phyloP scores from a whole-genome alignment of 345 rosid species.

The Turritis glabra region DNA sequence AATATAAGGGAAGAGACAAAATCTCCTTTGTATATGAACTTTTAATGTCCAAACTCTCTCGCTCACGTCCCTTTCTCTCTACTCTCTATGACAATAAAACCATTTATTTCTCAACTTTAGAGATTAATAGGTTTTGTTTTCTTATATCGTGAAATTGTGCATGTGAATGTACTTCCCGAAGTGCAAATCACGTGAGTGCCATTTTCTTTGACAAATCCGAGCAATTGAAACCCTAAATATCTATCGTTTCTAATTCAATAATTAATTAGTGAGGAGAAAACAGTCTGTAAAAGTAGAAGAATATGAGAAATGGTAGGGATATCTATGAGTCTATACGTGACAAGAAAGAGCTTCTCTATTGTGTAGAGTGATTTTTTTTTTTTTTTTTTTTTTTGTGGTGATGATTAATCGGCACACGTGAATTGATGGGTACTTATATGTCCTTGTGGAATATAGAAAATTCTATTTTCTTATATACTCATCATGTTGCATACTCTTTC shows the following conservation, averaged over 20 bases:
- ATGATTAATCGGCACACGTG: slow-evolving; percentile 39
- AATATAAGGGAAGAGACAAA: slow-evolving; percentile 18
- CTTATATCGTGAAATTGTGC: slow-evolving; percentile 18
- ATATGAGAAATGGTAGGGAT: slow-evolving; percentile 15
- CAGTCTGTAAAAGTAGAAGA: slow-evolving; percentile 21
- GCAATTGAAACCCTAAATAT: slow-evolving; percentile 24
- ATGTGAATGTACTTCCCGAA: slow-evolving; percentile 43
- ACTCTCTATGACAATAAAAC: slow-evolving; percentile 7
- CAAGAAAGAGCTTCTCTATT: slow-evolving; percentile 17
- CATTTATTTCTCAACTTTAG: slow-evolving; percentile 22
- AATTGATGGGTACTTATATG: slow-evolving; percentile 35
- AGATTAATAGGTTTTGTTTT: slow-evolving; percentile 25
- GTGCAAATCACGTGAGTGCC: slow-evolving; percentile 37
- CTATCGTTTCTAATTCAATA: not conserved
- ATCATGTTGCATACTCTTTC: slow-evolving; percentile 1
- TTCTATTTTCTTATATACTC: slow-evolving; percentile 7
- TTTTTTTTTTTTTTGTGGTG: slow-evolving; percentile 20
- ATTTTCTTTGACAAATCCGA: slow-evolving; percentile 22
- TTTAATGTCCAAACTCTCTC: slow-evolving; percentile 25
- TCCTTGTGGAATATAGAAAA: slow-evolving; percentile 29
- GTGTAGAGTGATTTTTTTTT: slow-evolving; percentile 3
- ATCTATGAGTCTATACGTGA: slow-evolving; percentile 14
- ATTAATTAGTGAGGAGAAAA: not conserved
- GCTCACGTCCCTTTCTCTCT: slow-evolving; percentile 34
- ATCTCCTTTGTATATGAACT: slow-evolving; percentile 1